Conservation (phyloP, 495 filamentous ascomycete species). For the Sabuloglossum arenarium region DNA sequence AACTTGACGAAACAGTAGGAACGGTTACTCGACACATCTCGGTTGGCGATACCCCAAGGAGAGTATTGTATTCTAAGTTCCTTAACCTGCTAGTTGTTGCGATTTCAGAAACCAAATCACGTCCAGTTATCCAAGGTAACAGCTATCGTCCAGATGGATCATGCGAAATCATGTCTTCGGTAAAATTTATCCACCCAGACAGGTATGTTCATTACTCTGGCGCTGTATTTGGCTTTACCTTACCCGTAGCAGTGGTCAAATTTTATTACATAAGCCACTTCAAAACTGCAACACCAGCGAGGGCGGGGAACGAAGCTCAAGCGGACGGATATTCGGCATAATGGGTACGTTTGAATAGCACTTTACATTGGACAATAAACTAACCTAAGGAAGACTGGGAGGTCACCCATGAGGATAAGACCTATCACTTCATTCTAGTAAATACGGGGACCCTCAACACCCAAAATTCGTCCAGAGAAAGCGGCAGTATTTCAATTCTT, state of each 20-base stretch:
- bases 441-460: not conserved
- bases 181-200: constrained; percentile 5
- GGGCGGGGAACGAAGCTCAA: not conserved
- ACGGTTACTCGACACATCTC: constrained; percentile 30
- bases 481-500: constrained; percentile 2
- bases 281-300: not conserved
- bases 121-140: not conserved
- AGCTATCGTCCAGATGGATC: not conserved
- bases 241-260: not conserved
- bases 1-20: constrained; percentile 24
- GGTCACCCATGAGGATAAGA: constrained; percentile 1
- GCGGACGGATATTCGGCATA: not conserved
- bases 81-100: constrained; percentile 31
- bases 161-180: constrained; percentile 1
- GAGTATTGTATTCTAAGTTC: constrained; percentile 29
- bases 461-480: not conserved
- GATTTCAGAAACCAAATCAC: constrained; percentile 10
- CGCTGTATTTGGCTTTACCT: not conserved
- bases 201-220: constrained; percentile 1
- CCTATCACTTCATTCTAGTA: constrained; percentile 3
- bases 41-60: constrained; percentile 27
- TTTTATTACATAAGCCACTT: not conserved
- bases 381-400: not conserved
- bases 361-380: not conserved
- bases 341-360: not conserved